phyloP scores from a whole-genome alignment of 2,329 filamentous ascomycete genomes.

The Fusarium penzigii region DNA sequence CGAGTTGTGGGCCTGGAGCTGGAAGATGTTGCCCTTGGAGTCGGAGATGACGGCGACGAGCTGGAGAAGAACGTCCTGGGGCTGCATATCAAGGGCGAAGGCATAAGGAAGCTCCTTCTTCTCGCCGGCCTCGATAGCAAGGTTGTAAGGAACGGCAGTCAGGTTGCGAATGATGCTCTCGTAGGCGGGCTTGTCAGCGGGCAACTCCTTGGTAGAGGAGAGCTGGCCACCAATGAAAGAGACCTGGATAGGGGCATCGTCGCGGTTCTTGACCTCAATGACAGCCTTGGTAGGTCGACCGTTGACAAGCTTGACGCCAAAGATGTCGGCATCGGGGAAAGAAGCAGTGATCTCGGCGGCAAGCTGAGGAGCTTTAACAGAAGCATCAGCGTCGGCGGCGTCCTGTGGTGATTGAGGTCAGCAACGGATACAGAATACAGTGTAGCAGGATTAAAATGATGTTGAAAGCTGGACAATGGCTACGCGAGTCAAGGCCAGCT shows the following conservation, averaged over 20 bases:
- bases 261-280: slow-evolving; percentile 82
- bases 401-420: slow-evolving; percentile 5
- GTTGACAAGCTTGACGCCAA: slow-evolving; percentile 95
- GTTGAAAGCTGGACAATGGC: not conserved
- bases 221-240: slow-evolving; percentile 77
- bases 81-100: slow-evolving; percentile 89
- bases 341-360: slow-evolving; percentile 66
- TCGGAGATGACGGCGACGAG: slow-evolving; percentile 74
- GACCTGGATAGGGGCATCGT: slow-evolving; percentile 73
- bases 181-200: slow-evolving; percentile 43
- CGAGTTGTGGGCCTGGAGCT: slow-evolving; percentile 77
- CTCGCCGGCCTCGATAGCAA: slow-evolving; percentile 73
- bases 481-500: not conserved
- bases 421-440: not conserved
- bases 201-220: slow-evolving; percentile 55
- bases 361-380: slow-evolving; percentile 36
- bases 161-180: slow-evolving; percentile 78
- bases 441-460: not conserved
- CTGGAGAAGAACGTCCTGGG: slow-evolving; percentile 81
- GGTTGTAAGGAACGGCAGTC: slow-evolving; percentile 72
- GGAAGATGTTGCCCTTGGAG: slow-evolving; percentile 68
- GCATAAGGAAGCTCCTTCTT: slow-evolving; percentile 76
- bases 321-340: slow-evolving; percentile 75
- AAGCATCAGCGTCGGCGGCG: slow-evolving; percentile 22
- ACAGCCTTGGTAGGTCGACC: slow-evolving; percentile 81